phyloP scores from a whole-genome alignment of 2,329 filamentous ascomycete genomes.

The Pseudopyricularia javanii region DNA sequence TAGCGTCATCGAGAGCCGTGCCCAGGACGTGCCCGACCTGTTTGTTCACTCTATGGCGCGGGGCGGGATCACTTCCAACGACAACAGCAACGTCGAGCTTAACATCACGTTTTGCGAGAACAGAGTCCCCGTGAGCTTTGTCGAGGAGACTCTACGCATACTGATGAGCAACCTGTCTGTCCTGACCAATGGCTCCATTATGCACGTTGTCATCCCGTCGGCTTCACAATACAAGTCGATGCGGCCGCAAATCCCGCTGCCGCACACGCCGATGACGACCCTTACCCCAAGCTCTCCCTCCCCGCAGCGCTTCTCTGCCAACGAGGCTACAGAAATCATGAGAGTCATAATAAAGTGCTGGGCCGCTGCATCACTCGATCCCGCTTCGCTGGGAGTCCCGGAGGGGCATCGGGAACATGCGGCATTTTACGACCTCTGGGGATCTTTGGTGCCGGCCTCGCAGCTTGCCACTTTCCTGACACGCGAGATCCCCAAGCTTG shows the following conservation, averaged over 20 bases:
- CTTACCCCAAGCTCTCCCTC: constrained; percentile 5
- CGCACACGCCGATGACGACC: constrained; percentile 10
- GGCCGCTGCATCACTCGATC: constrained; percentile 27
- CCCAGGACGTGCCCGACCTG: constrained; percentile 30
- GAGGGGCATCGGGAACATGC: constrained; percentile 28
- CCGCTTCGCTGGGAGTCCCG: constrained; percentile 22
- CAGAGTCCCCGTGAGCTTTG: constrained; percentile 27
- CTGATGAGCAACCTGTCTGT: constrained; percentile 31
- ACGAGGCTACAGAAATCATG: constrained; percentile 27
- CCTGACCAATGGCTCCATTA: constrained; percentile 32
- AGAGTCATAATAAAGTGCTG: constrained; percentile 28
- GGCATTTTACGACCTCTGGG: constrained; percentile 38
- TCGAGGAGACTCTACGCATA: constrained; percentile 29
- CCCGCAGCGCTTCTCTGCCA: constrained; percentile 9
- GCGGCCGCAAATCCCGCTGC: constrained; percentile 28
- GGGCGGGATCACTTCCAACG: constrained; percentile 4
- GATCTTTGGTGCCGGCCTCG: constrained; percentile 33
- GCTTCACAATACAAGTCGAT: constrained; percentile 25
- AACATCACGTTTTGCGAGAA: constrained; percentile 32
- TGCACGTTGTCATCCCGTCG: constrained; percentile 30
- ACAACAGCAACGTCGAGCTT: constrained; percentile 23
- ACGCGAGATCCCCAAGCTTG: constrained; percentile 22
- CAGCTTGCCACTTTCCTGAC: constrained; percentile 33
- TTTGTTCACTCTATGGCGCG: constrained; percentile 28
- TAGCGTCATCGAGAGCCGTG: constrained; percentile 23